phyloP scores from a whole-genome alignment of 2,329 filamentous ascomycete species.

The Penicillium olsonii region DNA sequence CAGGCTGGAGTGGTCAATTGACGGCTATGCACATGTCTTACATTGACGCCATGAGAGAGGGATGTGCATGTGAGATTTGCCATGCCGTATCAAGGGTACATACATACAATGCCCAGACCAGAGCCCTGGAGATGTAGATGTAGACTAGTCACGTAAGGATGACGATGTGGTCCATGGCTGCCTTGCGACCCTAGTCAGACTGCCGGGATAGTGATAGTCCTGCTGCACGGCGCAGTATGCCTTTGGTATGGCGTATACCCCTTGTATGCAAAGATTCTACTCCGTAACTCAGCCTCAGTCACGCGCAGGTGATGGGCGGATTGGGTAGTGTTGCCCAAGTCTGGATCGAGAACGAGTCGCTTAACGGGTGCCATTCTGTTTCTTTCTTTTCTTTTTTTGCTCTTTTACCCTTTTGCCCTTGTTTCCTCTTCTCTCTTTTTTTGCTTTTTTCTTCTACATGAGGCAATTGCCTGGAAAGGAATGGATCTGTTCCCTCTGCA shows the following conservation, averaged over 20 bases:
- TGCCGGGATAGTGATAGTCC: background rate
- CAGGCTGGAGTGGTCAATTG: background rate
- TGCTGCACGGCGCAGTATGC: background rate
- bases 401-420: no score
- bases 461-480: background rate
- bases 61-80: background rate
- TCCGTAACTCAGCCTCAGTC: background rate
- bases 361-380: background rate
- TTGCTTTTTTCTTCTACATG: background rate
- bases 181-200: background rate
- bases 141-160: background rate
- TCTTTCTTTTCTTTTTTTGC: background rate
- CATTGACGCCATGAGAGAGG: background rate
- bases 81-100: background rate
- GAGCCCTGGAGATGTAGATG: background rate
- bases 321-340: background rate
- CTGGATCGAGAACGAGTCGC: background rate
- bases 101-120: background rate
- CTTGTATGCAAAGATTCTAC: slow-evolving; percentile 2
- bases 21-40: slow-evolving; percentile 5
- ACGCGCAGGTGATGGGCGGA: background rate
- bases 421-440: no score
- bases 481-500: background rate
- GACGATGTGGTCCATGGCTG: background rate
- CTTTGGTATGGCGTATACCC: background rate